Conservation (phyloP, 805 yeast species). For the Pichia nanzhaoensis region DNA sequence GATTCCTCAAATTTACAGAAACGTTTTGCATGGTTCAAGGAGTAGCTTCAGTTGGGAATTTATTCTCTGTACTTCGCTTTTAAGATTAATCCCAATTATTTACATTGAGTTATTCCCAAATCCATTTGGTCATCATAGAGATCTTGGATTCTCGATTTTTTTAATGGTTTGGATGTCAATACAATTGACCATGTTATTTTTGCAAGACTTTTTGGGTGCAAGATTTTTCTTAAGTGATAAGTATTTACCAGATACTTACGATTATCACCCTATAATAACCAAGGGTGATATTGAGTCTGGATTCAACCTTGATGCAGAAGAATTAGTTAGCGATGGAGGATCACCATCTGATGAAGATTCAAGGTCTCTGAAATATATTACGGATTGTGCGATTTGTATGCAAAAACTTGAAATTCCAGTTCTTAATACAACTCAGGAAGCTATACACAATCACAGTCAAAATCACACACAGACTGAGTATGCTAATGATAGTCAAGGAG, state of each 20-base stretch:
- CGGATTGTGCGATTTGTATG: conserved; percentile 92
- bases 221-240: conserved; percentile 75
- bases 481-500: conserved; percentile 10
- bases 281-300: conserved; percentile 57
- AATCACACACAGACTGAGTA: no score
- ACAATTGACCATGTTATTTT: conserved; percentile 51
- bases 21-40: conserved; percentile 61
- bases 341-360: conserved; percentile 16
- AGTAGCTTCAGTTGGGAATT: conserved; percentile 69
- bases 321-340: conserved; percentile 14
- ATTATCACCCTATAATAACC: conserved; percentile 67
- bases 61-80: conserved; percentile 56
- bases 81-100: conserved; percentile 57
- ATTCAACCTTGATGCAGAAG: conserved; percentile 37
- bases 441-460: no score
- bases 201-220: conserved; percentile 69
- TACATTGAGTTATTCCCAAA: conserved; percentile 48
- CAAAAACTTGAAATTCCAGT: conserved; percentile 58
- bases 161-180: conserved; percentile 49
- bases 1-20: conserved; percentile 84
- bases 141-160: conserved; percentile 41
- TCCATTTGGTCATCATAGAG: conserved; percentile 66
- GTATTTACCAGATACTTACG: conserved; percentile 73
- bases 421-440: conserved; percentile 13
- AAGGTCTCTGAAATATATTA: conserved; percentile 36